phyloP scores from a whole-genome alignment of 2,329 filamentous ascomycete genomes.

The Colletotrichum falcatum region DNA sequence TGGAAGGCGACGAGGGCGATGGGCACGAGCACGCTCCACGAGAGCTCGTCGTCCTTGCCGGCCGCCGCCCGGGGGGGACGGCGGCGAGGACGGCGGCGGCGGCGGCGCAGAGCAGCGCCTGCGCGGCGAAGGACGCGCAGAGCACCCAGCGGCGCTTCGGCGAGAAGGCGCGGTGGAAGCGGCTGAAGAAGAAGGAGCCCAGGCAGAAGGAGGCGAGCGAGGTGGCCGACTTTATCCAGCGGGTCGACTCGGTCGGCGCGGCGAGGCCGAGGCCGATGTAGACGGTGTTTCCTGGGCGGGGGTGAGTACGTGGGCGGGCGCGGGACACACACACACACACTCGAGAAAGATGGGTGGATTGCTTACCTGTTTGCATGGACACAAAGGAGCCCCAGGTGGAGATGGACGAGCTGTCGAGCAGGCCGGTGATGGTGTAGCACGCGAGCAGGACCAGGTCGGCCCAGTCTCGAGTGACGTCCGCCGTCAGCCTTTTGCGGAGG shows the following conservation, averaged over 20 bases:
- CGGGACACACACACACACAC: too few species aligned
- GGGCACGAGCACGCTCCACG: constrained; percentile 73
- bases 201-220: constrained; percentile 78
- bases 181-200: constrained; percentile 78
- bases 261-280: constrained; percentile 82
- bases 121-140: constrained; percentile 66
- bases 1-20: constrained; percentile 81
- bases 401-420: constrained; percentile 81
- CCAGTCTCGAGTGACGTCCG: constrained; percentile 69
- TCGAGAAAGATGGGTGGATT: constrained; percentile 41
- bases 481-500: constrained; percentile 50
- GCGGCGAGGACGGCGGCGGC: constrained; percentile 59
- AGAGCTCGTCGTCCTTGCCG: constrained; percentile 55
- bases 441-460: constrained; percentile 76
- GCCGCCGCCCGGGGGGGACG: constrained; percentile 50
- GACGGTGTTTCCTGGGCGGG: constrained; percentile 74
- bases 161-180: constrained; percentile 73
- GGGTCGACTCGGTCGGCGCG: constrained; percentile 63
- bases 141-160: constrained; percentile 75
- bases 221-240: constrained; percentile 79
- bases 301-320: background rate
- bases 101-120: constrained; percentile 61
- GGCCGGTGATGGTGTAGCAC: constrained; percentile 82
- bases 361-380: constrained; percentile 81
- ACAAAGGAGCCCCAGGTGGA: constrained; percentile 85